Conservation (phyloP, 306 rosid species). For the Cucurbita maxima region DNA sequence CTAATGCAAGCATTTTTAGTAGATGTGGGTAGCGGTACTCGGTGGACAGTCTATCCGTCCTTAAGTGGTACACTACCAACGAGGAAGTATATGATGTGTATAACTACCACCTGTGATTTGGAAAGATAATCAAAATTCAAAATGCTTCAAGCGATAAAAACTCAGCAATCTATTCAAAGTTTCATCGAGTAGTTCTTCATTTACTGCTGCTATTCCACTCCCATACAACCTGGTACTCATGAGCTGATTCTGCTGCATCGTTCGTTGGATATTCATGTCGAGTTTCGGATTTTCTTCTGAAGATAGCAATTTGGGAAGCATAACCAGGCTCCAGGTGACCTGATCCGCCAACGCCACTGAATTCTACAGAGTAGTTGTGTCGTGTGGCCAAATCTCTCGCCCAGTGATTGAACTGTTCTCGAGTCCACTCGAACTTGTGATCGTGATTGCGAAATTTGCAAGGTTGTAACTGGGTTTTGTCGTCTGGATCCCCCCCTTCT, state of each 20-base stretch:
- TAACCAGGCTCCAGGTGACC: slow-evolving; percentile 77
- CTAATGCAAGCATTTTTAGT: no score
- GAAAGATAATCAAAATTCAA: neutral
- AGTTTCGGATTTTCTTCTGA: slow-evolving; percentile 28
- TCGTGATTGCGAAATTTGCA: slow-evolving; percentile 86
- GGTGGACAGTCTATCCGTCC: no score
- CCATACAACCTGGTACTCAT: slow-evolving; percentile 36
- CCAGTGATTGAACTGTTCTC: slow-evolving; percentile 71
- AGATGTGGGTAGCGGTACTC: no score
- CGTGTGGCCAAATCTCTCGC: slow-evolving; percentile 54
- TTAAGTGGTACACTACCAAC: no score
- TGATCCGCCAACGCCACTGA: slow-evolving; percentile 83
- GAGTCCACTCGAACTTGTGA: slow-evolving; percentile 96
- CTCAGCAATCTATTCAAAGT: neutral
- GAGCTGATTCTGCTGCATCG: slow-evolving; percentile 16
- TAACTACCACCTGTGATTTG: neutral
- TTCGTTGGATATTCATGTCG: slow-evolving; percentile 4
- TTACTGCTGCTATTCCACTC: slow-evolving; percentile 40
- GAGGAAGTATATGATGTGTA: neutral
- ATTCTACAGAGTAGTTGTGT: slow-evolving; percentile 63
- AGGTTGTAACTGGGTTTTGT: slow-evolving; percentile 36
- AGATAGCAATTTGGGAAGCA: slow-evolving; percentile 96
- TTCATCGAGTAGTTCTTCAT: slow-evolving; percentile 1
- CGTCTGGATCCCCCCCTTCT: slow-evolving; percentile 68
- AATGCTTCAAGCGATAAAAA: neutral